These are phyloP conservation scores for Toxoplasma gondii DNA, from an alignment of 169 alveolate species.

Conservation along the genomic window DNA sequence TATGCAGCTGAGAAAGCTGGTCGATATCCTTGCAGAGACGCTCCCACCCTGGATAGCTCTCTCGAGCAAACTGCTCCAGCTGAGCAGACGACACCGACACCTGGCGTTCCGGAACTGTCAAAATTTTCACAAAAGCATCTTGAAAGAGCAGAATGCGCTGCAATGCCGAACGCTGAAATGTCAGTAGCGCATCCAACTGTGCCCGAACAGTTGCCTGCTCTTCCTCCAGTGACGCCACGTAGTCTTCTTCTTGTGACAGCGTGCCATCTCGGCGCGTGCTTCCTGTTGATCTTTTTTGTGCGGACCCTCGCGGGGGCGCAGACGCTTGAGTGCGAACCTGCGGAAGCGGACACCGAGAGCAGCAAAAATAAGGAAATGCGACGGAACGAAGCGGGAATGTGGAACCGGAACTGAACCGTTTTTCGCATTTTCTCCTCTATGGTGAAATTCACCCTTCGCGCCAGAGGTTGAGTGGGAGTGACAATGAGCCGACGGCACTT, in stretches of 20 bases:
- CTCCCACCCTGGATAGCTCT: constrained; percentile 48
- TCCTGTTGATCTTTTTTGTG: not conserved
- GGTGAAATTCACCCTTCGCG: too few species aligned
- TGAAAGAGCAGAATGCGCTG: not conserved
- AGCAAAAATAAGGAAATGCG: too few species aligned
- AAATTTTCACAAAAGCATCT: not conserved
- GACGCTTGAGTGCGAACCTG: not conserved
- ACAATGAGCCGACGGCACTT: too few species aligned
- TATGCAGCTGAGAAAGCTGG: constrained; percentile 39
- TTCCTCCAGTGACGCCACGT: not conserved
- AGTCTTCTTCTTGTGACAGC: not conserved
- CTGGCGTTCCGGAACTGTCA: constrained; percentile 12
- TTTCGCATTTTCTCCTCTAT: too few species aligned
- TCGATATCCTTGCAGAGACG: constrained; percentile 37
- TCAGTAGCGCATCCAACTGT: not conserved
- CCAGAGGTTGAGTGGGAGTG: too few species aligned
- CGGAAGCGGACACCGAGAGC: not conserved
- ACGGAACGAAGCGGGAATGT: too few species aligned
- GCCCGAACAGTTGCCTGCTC: not conserved
- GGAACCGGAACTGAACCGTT: too few species aligned
- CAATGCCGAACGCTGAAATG: not conserved
- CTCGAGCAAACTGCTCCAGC: constrained; percentile 46
- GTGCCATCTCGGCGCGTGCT: not conserved
- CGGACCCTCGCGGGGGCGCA: not conserved
- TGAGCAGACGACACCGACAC: not conserved